Conservation (phyloP, 441 rosid species). For the Jatropha podagrica region DNA sequence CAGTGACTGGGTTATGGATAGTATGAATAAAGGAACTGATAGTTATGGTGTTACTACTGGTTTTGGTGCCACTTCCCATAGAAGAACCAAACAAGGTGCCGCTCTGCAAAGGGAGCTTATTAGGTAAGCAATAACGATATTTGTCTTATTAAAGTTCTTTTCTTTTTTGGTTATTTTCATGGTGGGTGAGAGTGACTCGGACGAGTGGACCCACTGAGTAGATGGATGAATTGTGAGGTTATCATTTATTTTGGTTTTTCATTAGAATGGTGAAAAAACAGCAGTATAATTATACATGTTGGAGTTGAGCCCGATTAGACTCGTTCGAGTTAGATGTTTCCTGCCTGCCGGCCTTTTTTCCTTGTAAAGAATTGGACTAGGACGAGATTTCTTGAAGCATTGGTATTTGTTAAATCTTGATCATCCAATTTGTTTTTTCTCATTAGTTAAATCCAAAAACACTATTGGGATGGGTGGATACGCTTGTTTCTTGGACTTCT, state of each 20-base stretch:
- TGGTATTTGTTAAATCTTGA: neutral
- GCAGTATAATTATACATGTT: neutral
- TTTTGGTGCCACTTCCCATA: conserved; percentile 71
- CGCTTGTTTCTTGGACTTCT: neutral
- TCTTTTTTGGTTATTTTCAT: neutral
- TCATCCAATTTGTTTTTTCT: conserved; percentile 1
- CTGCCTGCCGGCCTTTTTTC: neutral
- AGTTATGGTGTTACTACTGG: conserved; percentile 81
- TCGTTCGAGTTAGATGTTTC: neutral
- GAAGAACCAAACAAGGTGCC: conserved; percentile 72
- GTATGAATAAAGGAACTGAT: conserved; percentile 68
- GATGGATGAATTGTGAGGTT: neutral
- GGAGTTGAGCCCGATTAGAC: neutral
- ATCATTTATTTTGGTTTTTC: neutral
- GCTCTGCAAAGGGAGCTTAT: conserved; percentile 69
- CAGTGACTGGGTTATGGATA: conserved; percentile 80
- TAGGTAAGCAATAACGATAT: conserved; percentile 30
- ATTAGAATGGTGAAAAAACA: neutral
- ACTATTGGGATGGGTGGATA: no score
- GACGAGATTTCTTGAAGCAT: neutral
- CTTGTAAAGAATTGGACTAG: neutral
- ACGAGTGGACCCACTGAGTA: neutral
- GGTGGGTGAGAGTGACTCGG: neutral
- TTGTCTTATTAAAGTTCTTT: no score
- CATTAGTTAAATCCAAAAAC: neutral